phyloP scores from a whole-genome alignment of 768 basidiomycete genomes.

The Crassisporium funariophilum region DNA sequence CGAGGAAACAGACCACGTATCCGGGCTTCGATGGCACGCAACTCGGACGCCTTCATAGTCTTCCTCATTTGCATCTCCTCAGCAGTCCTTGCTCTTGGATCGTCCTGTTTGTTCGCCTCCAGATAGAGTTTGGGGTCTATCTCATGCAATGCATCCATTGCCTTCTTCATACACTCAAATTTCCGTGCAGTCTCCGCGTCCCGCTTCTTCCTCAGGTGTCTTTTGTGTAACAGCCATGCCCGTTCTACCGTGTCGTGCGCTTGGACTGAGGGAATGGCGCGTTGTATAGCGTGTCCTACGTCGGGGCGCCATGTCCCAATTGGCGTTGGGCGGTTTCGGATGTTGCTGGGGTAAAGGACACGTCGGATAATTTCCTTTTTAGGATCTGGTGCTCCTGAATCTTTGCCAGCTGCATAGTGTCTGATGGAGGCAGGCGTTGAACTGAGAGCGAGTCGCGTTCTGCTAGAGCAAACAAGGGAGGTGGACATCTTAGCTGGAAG shows the following conservation, averaged over 20 bases:
- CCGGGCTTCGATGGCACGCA: constrained; percentile 72
- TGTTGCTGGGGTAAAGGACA: constrained; percentile 77
- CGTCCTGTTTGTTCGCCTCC: constrained; percentile 75
- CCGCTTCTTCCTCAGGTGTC: constrained; percentile 71
- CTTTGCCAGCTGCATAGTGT: constrained; percentile 42
- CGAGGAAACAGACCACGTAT: constrained; percentile 85
- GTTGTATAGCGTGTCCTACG: constrained; percentile 72
- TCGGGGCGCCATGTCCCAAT: constrained; percentile 85
- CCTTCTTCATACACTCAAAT: constrained; percentile 77
- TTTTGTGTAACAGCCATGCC: constrained; percentile 82
- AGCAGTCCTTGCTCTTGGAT: constrained; percentile 63
- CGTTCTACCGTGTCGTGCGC: constrained; percentile 92
- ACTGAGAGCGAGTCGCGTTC: constrained; percentile 34
- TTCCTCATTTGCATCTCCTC: constrained; percentile 63
- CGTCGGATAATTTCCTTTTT: constrained; percentile 75
- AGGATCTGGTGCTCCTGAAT: constrained; percentile 53
- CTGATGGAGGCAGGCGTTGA: constrained; percentile 27
- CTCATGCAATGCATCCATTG: constrained; percentile 79
- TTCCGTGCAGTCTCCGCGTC: constrained; percentile 74
- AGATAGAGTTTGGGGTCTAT: constrained; percentile 61
- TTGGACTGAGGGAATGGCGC: constrained; percentile 85
- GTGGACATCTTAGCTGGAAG: constrained; percentile 36
- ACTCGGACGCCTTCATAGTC: constrained; percentile 64
- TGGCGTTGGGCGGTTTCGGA: constrained; percentile 71
- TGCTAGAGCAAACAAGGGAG: constrained; percentile 38